phyloP scores from a whole-genome alignment of 352 stramenopile genomes.

The Pythium rhizo-oryzae region DNA sequence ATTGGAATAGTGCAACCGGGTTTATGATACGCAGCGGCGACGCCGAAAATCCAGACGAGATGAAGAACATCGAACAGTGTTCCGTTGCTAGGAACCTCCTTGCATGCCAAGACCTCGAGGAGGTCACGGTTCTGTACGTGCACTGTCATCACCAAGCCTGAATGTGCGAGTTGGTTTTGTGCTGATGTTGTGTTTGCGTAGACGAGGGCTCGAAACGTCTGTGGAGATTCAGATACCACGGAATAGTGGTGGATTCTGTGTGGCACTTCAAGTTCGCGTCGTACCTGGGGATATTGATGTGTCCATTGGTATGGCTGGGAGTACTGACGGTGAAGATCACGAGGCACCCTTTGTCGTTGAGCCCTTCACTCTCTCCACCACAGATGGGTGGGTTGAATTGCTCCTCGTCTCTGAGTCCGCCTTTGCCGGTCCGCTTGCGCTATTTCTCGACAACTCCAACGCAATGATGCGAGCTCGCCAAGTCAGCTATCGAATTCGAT shows the following conservation, averaged over 20 bases:
- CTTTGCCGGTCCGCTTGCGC: slow-evolving; percentile 5
- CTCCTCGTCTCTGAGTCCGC: slow-evolving; percentile 36
- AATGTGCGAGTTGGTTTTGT: not conserved
- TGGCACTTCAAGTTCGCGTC: slow-evolving; percentile 26
- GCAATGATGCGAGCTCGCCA: slow-evolving; percentile 68
- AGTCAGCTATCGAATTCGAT: slow-evolving; percentile 44
- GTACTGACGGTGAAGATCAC: not conserved
- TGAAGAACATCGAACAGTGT: slow-evolving; percentile 55
- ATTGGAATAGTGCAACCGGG: not conserved
- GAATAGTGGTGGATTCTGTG: not conserved
- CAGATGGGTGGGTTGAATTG: slow-evolving; percentile 57
- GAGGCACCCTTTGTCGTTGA: slow-evolving; percentile 28
- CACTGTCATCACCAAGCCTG: not conserved
- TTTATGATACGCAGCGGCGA: slow-evolving; percentile 8
- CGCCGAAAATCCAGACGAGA: slow-evolving; percentile 38
- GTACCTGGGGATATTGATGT: slow-evolving; percentile 15
- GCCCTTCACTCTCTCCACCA: slow-evolving; percentile 42
- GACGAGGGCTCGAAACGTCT: slow-evolving; percentile 7
- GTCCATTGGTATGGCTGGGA: not conserved
- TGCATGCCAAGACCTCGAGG: slow-evolving; percentile 34
- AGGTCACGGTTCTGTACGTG: slow-evolving; percentile 53
- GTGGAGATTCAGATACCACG: not conserved
- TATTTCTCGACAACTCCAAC: slow-evolving; percentile 73
- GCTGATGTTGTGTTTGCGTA: not conserved
- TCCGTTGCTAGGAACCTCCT: slow-evolving; percentile 54